A percentile compares a stretch with the other conserved stretches of the same genome.
phyloP scores from a whole-genome alignment of 768 basidiomycete species.

The Porphyrellus cyaneotinctus region DNA sequence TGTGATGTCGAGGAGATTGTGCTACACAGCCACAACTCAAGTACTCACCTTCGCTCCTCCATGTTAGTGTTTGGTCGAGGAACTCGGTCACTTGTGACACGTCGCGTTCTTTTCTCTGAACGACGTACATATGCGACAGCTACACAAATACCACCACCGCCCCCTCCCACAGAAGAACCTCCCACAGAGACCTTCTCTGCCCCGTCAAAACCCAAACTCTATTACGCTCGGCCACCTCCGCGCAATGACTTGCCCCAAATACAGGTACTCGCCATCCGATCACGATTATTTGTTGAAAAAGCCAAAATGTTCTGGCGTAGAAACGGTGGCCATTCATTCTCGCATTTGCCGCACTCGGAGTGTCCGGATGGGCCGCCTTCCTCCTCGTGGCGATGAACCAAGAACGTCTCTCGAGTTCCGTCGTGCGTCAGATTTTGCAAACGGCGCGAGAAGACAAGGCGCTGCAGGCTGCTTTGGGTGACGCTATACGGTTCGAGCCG shows the following conservation, averaged over 20 bases:
- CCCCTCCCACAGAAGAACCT: conserved; percentile 29
- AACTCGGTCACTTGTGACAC: conserved; percentile 3
- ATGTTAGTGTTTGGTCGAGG: conserved; percentile 17
- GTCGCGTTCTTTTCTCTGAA: conserved; percentile 9
- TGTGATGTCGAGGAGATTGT: too few relatives aligned
- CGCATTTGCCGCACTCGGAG: conserved; percentile 46
- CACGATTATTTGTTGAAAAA: too few relatives aligned
- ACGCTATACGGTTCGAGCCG: conserved; percentile 42
- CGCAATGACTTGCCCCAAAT: conserved; percentile 41
- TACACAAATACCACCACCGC: conserved; percentile 24
- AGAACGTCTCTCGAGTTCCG: conserved; percentile 72
- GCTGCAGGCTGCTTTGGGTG: conserved; percentile 54
- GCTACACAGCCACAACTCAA: too few relatives aligned
- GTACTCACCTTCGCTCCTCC: background rate
- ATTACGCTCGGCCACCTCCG: conserved; percentile 39
- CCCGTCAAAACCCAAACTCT: conserved; percentile 42
- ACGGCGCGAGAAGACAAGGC: conserved; percentile 51
- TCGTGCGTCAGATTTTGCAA: conserved; percentile 62
- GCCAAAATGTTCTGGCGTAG: conserved; percentile 15
- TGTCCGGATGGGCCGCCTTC: conserved; percentile 65
- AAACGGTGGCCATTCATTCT: conserved; percentile 57
- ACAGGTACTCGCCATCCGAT: conserved; percentile 25
- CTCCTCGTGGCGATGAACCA: conserved; percentile 69
- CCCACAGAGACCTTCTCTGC: conserved; percentile 39
- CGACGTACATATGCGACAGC: conserved; percentile 17